Base-by-base conservation (phyloP, 108 stramenopile species). In the Bacterosira constricta region DNA sequence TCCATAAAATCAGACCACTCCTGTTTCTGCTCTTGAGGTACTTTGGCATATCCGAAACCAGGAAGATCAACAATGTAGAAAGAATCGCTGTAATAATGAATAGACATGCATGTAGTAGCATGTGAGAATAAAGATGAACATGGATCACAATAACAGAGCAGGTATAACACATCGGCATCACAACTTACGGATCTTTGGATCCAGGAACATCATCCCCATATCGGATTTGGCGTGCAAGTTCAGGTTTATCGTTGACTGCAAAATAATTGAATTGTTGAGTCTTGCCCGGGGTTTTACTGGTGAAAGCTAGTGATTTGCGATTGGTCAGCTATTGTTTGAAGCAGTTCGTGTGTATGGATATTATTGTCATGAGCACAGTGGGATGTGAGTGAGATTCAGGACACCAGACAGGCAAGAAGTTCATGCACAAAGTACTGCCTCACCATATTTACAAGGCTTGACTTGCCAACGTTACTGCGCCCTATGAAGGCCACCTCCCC, bases 261-360 rank as follows among this genome's bases (percentile, higher is more conserved):
- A 97, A 99, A 54, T 77, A 97, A 71, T 99, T 99, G 71, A 97
- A 94, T 59, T 95, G 91, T 64, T 96, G 95, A 4, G 98, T 99
- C 84, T 97, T 97, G 17, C 98, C 98, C 10, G 98, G 95, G 15
- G 84, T 82, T 74, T 99, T 98, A 50, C 93, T 95, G 7, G 91
- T 92, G 57, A 90, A 96, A 6, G 97, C 98, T 10, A 97, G 61
- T 11, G 90, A 87, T 73, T 96, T 97, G 18, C 97, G 85, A 76
- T 96, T 96, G 18, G 90, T 94, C 17, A 95, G 55, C 85, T 80
- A 44, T 12, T 10, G 17, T 42, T n/a, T n/a, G 41, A 42, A n/a
- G 41, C 41, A 42, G 30, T 13, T 52, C 2, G 51, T 23, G 51
- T 11, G 18, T 21, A 29, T n/a, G n/a, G n/a, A n/a, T n/a, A n/a